Base-by-base conservation (phyloP, 371 early-diverging fungal species). In the Rhizopus sp. region DNA sequence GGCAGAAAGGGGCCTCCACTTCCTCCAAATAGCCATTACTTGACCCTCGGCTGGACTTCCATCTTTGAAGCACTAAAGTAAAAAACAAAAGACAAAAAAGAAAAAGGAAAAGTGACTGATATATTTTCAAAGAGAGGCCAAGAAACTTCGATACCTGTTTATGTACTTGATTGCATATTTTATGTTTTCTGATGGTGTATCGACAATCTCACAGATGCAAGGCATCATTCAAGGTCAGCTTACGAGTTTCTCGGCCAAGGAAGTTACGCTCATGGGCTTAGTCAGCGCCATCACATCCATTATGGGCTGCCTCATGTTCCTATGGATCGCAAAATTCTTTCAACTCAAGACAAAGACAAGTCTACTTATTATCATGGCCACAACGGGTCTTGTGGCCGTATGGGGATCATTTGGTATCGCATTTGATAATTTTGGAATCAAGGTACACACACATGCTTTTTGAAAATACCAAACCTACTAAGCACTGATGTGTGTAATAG, bases 121-220 rank as follows among this genome's bases (percentile, higher is more conserved):
- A 8, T 9, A 13, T 42, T 2, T 41, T 31, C 3, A 33, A 46
- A 70, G 70, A 51, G 75, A 78, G 34, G 72, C 68, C 35, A 53
- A 65, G 0, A 64, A 74, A 47, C 67, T 83, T 8, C 66, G 77
- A 0, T 78, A 83, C 39, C 50, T 71, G 17, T 77, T 77, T 52
- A 31, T 69, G 47, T 77, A 67, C 33, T 48, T 77, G 16, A 37
- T 73, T 34, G 65, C 68, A 0, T 77, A 77, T 29, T 73, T 77
- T 42, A 64, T 77, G 49, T 62, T 77, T 31, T 59, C 62, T 17
- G 81, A 80, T 60, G 80, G 78, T 1, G 77, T 77, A 15, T 71
- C 71, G 39, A 80, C 80, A 1, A 72, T 73, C 10, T 62, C 57
- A 23, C 62, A 63, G 35, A 68, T 77, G 48, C 16, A 48, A 37